Evolutionary conservation across 140 eudicot species (phyloP).

Genomic region (Ambrosia hybrid): DNA sequence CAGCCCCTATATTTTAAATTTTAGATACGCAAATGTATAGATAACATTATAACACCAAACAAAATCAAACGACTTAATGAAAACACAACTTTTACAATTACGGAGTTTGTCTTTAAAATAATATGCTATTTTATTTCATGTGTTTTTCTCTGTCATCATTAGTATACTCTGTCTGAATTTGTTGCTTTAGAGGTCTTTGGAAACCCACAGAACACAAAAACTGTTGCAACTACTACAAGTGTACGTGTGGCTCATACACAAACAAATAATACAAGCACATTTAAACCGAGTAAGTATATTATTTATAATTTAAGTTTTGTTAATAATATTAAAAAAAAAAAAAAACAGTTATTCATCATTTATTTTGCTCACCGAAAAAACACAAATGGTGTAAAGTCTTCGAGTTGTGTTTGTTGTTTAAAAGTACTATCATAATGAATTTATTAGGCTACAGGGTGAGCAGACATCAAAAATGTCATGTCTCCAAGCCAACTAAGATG

Average conservation of each 20-base stretch:
- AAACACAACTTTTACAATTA: too few species aligned
- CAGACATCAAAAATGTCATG: too few species aligned
- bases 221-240: constrained; percentile 36
- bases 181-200: constrained; percentile 30
- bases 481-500: too few species aligned
- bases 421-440: too few species aligned
- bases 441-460: too few species aligned
- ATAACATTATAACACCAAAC: too few species aligned
- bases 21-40: too few species aligned
- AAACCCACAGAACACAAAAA: constrained; percentile 18
- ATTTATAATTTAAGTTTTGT: background rate
- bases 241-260: constrained; percentile 20
- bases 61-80: background rate
- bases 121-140: background rate
- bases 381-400: background rate
- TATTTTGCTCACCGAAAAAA: background rate
- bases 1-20: too few species aligned
- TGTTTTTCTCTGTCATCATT: constrained; percentile 14
- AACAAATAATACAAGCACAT: constrained; percentile 33
- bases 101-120: too few species aligned
- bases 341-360: background rate
- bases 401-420: too few species aligned
- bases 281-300: constrained; percentile 20
- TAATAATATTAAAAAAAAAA: background rate
- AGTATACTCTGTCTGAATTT: constrained; percentile 25